phyloP scores from a whole-genome alignment of 805 yeast species.

The Candida quercuum region DNA sequence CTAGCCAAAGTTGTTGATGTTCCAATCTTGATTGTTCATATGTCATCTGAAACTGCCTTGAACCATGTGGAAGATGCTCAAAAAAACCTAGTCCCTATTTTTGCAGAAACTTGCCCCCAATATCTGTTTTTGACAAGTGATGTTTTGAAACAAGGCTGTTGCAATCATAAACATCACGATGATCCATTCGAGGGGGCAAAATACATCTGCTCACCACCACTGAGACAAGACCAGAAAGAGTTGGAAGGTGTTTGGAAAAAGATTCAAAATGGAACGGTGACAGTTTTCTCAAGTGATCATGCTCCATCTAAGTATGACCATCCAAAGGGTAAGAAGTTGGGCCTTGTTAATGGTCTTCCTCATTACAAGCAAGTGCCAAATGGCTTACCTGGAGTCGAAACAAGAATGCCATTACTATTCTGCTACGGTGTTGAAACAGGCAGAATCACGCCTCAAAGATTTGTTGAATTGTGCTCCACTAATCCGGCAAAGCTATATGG shows the following conservation, averaged over 20 bases:
- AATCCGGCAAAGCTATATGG: conserved; percentile 45
- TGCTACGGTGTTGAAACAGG: conserved; percentile 39
- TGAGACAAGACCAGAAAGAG: conserved; percentile 34
- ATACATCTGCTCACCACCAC: conserved; percentile 45
- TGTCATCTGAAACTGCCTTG: conserved; percentile 38
- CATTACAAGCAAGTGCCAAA: conserved; percentile 41
- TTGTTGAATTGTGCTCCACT: conserved; percentile 39
- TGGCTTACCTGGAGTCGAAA: conserved; percentile 45
- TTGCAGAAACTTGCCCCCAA: conserved; percentile 48
- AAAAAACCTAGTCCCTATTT: conserved; percentile 34
- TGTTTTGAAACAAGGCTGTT: conserved; percentile 24
- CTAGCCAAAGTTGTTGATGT: conserved; percentile 38
- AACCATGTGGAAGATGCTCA: conserved; percentile 38
- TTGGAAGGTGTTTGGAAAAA: conserved; percentile 41
- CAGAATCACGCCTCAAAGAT: conserved; percentile 34
- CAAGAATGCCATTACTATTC: conserved; percentile 38
- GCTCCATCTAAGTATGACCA: conserved; percentile 40
- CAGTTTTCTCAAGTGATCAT: conserved; percentile 41
- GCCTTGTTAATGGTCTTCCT: conserved; percentile 33
- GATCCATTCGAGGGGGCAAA: conserved; percentile 43
- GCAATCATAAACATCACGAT: conserved; percentile 20
- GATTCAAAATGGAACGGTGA: conserved; percentile 41
- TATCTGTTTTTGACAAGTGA: conserved; percentile 39
- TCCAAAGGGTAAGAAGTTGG: conserved; percentile 37
- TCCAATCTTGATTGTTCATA: conserved; percentile 43